Percentiles rank a stretch among this genome's conserved stretches.
phyloP scores from a whole-genome alignment of 371 early-diverging fungal genomes.

The Rhizopus delemar region DNA sequence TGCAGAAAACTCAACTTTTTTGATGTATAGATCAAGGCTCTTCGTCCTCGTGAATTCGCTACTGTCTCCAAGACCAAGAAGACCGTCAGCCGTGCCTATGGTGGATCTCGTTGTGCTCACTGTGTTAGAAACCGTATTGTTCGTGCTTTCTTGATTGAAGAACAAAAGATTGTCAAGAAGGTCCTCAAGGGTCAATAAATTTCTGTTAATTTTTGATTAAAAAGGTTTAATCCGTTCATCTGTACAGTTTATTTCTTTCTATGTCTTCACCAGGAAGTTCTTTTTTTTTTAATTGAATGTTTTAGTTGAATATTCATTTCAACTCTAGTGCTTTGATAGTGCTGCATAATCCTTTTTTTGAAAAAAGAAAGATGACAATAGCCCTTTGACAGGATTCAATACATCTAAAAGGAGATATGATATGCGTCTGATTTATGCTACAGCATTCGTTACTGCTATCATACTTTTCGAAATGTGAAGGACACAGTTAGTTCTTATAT shows the following conservation, averaged over 20 bases:
- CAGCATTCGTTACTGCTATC: no score
- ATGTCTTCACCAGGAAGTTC: neutral
- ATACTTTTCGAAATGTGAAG: no score
- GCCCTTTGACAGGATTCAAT: no score
- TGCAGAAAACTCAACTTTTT: neutral
- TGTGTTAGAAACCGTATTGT: conserved; percentile 96
- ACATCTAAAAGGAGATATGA: no score
- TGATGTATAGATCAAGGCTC: conserved; percentile 74
- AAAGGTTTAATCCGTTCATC: neutral
- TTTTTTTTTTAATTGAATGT: neutral
- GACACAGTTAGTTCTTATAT: no score
- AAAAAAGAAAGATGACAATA: no score
- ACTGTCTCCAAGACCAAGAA: conserved; percentile 91
- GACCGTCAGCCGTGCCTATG: conserved; percentile 95
- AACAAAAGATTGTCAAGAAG: conserved; percentile 99
- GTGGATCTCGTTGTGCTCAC: conserved; percentile 91
- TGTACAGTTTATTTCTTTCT: neutral
- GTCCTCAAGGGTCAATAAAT: conserved; percentile 77
- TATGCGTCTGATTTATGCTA: no score
- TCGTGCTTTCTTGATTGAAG: conserved; percentile 98
- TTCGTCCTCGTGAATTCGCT: conserved; percentile 90
- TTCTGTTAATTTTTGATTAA: neutral
- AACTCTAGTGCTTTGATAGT: conserved; percentile 16
- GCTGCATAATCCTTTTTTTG: no score
- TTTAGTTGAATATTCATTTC: conserved; percentile 25